Percentiles rank a stretch among this genome's conserved stretches.
Conservation (phyloP, 805 yeast genomes). For the Starmerella apis region DNA sequence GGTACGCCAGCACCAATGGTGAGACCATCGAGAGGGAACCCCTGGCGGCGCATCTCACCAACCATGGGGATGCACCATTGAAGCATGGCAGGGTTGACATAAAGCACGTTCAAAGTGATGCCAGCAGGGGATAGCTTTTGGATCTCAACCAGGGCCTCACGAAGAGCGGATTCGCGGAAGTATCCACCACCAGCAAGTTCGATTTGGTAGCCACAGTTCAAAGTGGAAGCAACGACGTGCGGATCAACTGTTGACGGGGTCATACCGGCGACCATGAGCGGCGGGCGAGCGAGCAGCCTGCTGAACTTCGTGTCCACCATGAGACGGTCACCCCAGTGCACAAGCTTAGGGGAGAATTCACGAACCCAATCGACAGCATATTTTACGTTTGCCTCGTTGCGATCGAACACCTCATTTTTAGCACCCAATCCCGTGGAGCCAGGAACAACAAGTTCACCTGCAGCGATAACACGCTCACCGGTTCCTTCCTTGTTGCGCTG, state of each 20-base stretch:
- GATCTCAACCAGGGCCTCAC: constrained; percentile 63
- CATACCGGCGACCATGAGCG: constrained; percentile 98
- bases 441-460: constrained; percentile 71
- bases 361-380: constrained; percentile 85
- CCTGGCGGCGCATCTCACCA: constrained; percentile 74
- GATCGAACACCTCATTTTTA: constrained; percentile 88
- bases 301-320: constrained; percentile 91
- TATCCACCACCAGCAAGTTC: constrained; percentile 99
- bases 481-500: constrained; percentile 98
- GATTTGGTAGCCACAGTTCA: constrained; percentile 93
- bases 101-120: constrained; percentile 81
- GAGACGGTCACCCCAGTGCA: constrained; percentile 53
- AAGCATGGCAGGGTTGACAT: constrained; percentile 93
- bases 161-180: constrained; percentile 62
- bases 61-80: constrained; percentile 98
- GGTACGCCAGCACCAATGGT: constrained; percentile 99
- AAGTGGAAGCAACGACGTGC: constrained; percentile 83
- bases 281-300: constrained; percentile 84
- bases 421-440: constrained; percentile 72
- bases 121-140: constrained; percentile 72
- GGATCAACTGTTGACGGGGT: constrained; percentile 96
- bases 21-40: constrained; percentile 91
- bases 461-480: constrained; percentile 87
- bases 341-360: constrained; percentile 77
- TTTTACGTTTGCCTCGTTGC: constrained; percentile 51